Conservation (phyloP, 73 alveolate genomes). For the Paramecium pentaurelia region DNA sequence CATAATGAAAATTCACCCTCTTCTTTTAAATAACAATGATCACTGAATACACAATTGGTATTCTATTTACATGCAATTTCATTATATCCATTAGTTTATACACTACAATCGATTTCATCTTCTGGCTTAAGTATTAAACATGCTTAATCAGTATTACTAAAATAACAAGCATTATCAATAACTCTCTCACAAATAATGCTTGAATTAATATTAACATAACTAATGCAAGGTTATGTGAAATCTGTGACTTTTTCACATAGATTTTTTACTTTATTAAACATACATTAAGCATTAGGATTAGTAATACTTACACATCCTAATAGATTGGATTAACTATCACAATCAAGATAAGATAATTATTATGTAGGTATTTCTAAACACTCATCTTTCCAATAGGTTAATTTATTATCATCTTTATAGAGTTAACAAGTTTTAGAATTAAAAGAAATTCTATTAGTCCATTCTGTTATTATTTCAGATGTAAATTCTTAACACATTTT, state of each 20-base stretch:
- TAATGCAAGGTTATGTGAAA: neutral
- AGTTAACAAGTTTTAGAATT: neutral
- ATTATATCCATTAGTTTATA: neutral
- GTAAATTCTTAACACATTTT: neutral
- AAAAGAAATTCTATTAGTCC: neutral
- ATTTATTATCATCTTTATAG: neutral
- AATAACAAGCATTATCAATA: neutral
- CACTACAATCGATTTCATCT: neutral
- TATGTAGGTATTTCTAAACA: neutral
- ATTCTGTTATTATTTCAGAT: neutral
- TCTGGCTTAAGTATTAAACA: neutral
- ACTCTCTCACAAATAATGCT: neutral
- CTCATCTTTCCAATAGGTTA: neutral
- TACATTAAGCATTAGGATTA: neutral
- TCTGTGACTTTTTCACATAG: neutral
- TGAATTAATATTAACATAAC: neutral
- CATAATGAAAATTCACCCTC: neutral
- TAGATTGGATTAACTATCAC: neutral
- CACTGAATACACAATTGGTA: neutral
- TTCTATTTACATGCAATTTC: neutral
- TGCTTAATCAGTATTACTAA: neutral
- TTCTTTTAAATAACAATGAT: neutral
- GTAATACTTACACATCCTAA: neutral
- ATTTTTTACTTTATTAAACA: neutral
- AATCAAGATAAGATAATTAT: neutral